These are phyloP conservation scores for Cenococcum geophilum DNA, from an alignment of 495 filamentous ascomycete species.

Conservation along the genomic window DNA sequence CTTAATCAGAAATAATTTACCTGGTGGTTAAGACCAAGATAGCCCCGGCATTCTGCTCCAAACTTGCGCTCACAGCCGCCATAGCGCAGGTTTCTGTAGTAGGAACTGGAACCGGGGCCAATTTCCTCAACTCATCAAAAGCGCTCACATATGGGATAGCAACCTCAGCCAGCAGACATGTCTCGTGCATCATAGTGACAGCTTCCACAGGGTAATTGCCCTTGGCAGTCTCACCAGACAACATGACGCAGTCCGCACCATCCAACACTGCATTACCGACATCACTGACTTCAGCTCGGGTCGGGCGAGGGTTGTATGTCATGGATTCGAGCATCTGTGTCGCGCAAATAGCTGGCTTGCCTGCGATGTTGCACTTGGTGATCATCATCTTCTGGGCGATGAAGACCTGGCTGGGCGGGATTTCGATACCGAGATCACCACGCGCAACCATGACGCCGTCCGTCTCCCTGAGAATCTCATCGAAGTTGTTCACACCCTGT, in stretches of 20 bases:
- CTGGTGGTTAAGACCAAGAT: slow-evolving; percentile 92
- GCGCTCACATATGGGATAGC: slow-evolving; percentile 93
- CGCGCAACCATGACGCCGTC: slow-evolving; percentile 99
- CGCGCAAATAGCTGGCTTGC: slow-evolving; percentile 95
- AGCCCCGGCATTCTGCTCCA: slow-evolving; percentile 92
- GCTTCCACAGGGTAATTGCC: slow-evolving; percentile 89
- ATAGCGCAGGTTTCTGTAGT: slow-evolving; percentile 91
- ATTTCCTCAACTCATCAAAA: slow-evolving; percentile 86
- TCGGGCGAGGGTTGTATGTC: slow-evolving; percentile 98
- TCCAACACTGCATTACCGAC: slow-evolving; percentile 97
- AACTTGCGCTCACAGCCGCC: slow-evolving; percentile 85
- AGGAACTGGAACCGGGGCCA: slow-evolving; percentile 72
- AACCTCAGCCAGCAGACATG: slow-evolving; percentile 90
- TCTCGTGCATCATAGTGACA: slow-evolving; percentile 95
- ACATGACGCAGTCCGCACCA: slow-evolving; percentile 98
- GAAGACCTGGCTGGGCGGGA: slow-evolving; percentile 96
- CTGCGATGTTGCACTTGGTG: slow-evolving; percentile 98
- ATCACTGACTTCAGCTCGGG: slow-evolving; percentile 94
- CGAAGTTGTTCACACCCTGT: slow-evolving; percentile 98
- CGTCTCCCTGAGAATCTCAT: slow-evolving; percentile 90
- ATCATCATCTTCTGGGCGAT: slow-evolving; percentile 99
- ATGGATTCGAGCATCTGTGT: slow-evolving; percentile 96
- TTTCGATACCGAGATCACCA: slow-evolving; percentile 97
- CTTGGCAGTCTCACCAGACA: slow-evolving; percentile 98
- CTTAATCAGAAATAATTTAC: slow-evolving; percentile 39